Evolutionary conservation across 495 filamentous ascomycete species (phyloP).

Genomic region (Platismatia glauca): DNA sequence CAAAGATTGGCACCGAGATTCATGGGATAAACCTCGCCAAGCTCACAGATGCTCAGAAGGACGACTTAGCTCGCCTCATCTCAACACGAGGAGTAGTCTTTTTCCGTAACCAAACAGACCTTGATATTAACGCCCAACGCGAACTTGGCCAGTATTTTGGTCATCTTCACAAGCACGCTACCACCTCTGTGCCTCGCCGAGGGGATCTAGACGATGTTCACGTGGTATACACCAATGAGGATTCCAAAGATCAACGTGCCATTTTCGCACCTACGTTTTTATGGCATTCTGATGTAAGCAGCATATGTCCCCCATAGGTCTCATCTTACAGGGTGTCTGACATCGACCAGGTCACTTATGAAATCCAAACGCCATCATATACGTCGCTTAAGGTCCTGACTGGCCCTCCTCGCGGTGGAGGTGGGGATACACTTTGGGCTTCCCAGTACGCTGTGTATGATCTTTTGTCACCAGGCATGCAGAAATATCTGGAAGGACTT

Average conservation of each 20-base stretch:
- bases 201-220: conserved; percentile 59
- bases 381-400: conserved; percentile 62
- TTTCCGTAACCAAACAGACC: conserved; percentile 58
- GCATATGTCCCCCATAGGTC: no score
- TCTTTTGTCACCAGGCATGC: conserved; percentile 56
- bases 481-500: conserved; percentile 60
- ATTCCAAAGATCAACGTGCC: conserved; percentile 50
- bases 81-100: conserved; percentile 65
- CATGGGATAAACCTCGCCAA: conserved; percentile 58
- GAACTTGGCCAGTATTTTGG: conserved; percentile 60
- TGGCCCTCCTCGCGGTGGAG: conserved; percentile 57
- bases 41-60: conserved; percentile 59
- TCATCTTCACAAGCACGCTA: conserved; percentile 54
- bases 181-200: conserved; percentile 49
- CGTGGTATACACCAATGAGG: conserved; percentile 57
- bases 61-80: conserved; percentile 65
- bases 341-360: conserved; percentile 52
- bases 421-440: conserved; percentile 69
- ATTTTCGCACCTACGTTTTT: conserved; percentile 43
- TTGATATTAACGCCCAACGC: conserved; percentile 58
- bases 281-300: conserved; percentile 53
- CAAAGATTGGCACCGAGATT: conserved; percentile 66
- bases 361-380: conserved; percentile 69
- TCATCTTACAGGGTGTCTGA: not conserved
- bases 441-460: conserved; percentile 69